Evolutionary conservation across 2,329 filamentous ascomycete genomes (phyloP).

Genomic region (Hypomyces rosellus): DNA sequence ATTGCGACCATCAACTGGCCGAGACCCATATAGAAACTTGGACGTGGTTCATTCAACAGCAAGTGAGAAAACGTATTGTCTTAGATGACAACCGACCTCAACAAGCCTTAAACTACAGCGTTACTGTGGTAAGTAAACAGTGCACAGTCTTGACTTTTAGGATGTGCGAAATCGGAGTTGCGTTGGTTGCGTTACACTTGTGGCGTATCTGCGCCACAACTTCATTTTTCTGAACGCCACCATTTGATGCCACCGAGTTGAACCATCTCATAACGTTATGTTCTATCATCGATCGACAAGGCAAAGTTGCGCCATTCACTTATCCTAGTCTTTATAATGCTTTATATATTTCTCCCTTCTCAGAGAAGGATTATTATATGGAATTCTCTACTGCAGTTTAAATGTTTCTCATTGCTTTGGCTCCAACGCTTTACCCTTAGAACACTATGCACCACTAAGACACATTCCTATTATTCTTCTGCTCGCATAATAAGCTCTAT

Average conservation of each 20-base stretch:
- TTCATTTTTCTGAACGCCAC: not conserved
- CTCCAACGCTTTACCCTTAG: too few species aligned
- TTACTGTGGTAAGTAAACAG: not conserved
- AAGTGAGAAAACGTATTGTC: not conserved
- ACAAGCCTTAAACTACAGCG: not conserved
- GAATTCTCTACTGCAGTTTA: too few species aligned
- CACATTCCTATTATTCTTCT: too few species aligned
- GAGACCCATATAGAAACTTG: not conserved
- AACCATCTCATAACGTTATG: not conserved
- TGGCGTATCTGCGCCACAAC: conserved; percentile 1
- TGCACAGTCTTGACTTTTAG: not conserved
- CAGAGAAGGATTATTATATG: too few species aligned
- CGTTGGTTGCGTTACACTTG: not conserved
- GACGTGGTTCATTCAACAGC: not conserved
- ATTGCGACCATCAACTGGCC: not conserved
- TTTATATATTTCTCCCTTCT: too few species aligned
- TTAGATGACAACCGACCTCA: not conserved
- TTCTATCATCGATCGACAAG: too few species aligned
- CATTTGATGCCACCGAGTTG: not conserved
- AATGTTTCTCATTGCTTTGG: too few species aligned
- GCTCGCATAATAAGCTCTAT: too few species aligned
- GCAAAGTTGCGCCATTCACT: too few species aligned
- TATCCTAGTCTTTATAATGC: too few species aligned
- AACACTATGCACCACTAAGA: too few species aligned
- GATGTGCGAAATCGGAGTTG: conserved; percentile 1